Conservation (phyloP, 371 early-diverging fungal genomes). For the Fennellomyces sp. region DNA sequence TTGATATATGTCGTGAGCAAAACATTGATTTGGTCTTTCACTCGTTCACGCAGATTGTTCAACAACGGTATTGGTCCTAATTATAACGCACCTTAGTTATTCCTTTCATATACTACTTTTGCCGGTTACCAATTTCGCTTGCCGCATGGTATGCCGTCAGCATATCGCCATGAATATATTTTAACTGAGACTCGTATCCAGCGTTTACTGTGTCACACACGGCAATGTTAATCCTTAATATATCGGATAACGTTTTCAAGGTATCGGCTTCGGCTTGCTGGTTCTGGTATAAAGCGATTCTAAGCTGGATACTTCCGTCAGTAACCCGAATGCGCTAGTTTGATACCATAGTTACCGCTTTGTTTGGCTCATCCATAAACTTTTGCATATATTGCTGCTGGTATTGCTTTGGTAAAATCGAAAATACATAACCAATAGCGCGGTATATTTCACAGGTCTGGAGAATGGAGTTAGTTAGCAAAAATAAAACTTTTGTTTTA, state of each 20-base stretch:
- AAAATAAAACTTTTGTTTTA: background rate
- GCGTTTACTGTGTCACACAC: background rate
- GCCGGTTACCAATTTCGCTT: background rate
- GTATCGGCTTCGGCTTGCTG: background rate
- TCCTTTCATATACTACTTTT: no score
- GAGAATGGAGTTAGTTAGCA: no score
- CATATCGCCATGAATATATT: background rate
- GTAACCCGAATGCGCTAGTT: background rate
- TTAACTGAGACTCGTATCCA: background rate
- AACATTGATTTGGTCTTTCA: background rate
- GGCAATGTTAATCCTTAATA: conserved; percentile 2
- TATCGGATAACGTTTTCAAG: background rate
- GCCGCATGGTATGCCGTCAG: background rate
- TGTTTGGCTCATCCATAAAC: conserved; percentile 83
- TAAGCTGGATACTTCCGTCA: conserved; percentile 5
- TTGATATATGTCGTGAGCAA: background rate
- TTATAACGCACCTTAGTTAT: background rate
- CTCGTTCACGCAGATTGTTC: background rate
- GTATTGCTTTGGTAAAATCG: conserved; percentile 68
- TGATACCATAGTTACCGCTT: conserved; percentile 39
- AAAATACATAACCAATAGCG: conserved; percentile 87
- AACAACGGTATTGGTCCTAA: background rate
- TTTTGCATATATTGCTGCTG: conserved; percentile 74
- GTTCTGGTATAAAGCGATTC: background rate
- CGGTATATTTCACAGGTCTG: conserved; percentile 90